Evolutionary conservation across 1,284 basidiomycete species (phyloP).

Genomic region (Boletus hoseneyae): DNA sequence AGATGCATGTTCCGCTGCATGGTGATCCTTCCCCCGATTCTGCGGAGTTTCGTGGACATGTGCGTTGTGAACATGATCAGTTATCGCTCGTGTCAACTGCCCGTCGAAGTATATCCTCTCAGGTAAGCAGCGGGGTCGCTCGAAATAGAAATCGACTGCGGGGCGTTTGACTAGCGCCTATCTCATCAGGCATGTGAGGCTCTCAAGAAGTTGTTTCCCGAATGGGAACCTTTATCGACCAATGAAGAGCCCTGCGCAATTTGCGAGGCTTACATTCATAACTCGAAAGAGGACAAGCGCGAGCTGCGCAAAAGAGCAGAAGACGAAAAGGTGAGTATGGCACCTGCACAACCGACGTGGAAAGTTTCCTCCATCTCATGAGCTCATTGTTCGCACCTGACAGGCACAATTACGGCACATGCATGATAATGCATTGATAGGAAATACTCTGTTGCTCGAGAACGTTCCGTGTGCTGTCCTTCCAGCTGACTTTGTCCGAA

Average conservation of each 20-base stretch:
- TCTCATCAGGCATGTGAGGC: slow-evolving; percentile 50
- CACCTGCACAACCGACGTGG: background rate
- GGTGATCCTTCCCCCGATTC: slow-evolving; percentile 66
- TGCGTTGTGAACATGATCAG: slow-evolving; percentile 65
- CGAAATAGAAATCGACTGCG: slow-evolving; percentile 11
- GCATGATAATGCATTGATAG: slow-evolving; percentile 51
- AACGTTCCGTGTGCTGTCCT: slow-evolving; percentile 55
- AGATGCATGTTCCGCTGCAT: slow-evolving; percentile 58
- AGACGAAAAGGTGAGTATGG: slow-evolving; percentile 62
- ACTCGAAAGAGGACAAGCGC: slow-evolving; percentile 55
- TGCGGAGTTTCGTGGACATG: slow-evolving; percentile 51
- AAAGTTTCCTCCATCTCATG: slow-evolving; percentile 8
- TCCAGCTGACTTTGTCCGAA: slow-evolving; percentile 55
- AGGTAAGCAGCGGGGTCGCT: slow-evolving; percentile 38
- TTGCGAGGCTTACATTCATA: slow-evolving; percentile 55
- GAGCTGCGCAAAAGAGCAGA: slow-evolving; percentile 60
- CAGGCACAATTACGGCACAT: slow-evolving; percentile 61
- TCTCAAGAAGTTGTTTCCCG: slow-evolving; percentile 56
- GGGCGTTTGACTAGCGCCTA: slow-evolving; percentile 17
- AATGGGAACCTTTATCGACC: slow-evolving; percentile 56
- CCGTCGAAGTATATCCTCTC: slow-evolving; percentile 57
- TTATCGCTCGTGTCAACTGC: slow-evolving; percentile 51
- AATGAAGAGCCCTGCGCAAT: slow-evolving; percentile 52
- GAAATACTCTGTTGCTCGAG: slow-evolving; percentile 42
- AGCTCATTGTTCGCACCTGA: slow-evolving; percentile 15